Percentiles rank a stretch among this genome's conserved stretches.
Conservation (phyloP, 345 rosid species). For the Melastoma malabathricum region DNA sequence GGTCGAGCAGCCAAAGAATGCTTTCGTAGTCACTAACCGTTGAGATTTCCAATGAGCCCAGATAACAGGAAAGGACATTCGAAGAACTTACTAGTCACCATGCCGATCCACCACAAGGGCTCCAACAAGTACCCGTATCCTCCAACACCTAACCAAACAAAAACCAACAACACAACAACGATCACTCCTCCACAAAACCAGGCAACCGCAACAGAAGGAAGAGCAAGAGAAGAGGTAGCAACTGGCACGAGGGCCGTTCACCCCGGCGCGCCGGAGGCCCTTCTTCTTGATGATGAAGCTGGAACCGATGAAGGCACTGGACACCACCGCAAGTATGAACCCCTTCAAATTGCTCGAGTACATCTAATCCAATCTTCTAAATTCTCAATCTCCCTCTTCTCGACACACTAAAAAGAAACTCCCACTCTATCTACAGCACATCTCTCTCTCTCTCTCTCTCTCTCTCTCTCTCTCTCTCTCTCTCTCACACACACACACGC, state of each 20-base stretch:
- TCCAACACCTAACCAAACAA: conserved; percentile 34
- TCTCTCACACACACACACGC: background rate
- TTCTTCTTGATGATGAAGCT: conserved; percentile 84
- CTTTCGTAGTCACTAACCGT: background rate
- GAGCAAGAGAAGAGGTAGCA: background rate
- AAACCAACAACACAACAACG: background rate
- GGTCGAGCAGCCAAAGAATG: background rate
- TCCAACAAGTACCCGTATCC: conserved; percentile 71
- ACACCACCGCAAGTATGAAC: conserved; percentile 48
- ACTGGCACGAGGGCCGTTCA: conserved; percentile 60
- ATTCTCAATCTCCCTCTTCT: background rate
- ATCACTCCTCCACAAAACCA: background rate
- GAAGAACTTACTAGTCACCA: conserved; percentile 56
- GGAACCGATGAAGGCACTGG: conserved; percentile 72
- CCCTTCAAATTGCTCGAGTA: conserved; percentile 64
- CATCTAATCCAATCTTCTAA: conserved; percentile 6
- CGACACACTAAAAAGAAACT: background rate
- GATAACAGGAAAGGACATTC: background rate
- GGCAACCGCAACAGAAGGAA: background rate
- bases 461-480: too few species aligned
- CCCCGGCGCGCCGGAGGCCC: conserved; percentile 54
- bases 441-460: background rate
- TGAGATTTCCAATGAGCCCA: background rate
- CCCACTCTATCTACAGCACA: too few species aligned
- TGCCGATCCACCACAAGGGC: conserved; percentile 86